Evolutionary conservation across 2,329 filamentous ascomycete genomes (phyloP), one percentile per base, ranked within the genome.

Genomic region (Trichoderma sp.): DNA sequence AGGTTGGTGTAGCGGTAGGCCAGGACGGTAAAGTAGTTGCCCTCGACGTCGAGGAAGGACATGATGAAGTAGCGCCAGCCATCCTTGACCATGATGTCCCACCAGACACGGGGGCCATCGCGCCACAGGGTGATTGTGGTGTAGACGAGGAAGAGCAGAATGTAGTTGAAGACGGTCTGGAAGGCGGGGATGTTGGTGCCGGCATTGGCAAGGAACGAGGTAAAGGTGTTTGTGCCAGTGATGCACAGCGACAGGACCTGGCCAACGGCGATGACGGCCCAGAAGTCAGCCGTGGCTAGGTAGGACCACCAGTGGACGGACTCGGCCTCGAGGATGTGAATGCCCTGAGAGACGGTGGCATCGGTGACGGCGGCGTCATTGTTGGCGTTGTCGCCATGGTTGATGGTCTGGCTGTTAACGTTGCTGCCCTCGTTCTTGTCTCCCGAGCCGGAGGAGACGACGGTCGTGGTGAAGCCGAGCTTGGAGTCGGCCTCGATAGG

Each of bases 21-120:
- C 64, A 98, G 87, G 65, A 99, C 95, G 77, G 95, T 95, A 80
- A 98, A 98, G 85, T 98, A 99, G 84, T 99, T 99, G 73, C 96
- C 96, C 83, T 98, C 89, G 64, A 98, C 95, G 79, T 99, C 96
- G 76, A 96, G 88, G 82, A 98, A 98, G 67, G 93, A 90, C 73
- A 99, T 89, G 81, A 98, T 93, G 77, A 97, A 88, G 84, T 97
- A 98, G 83, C 94, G 94, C 96, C 95, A 98, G 72, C 94, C 93
- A 79, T 97, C 91, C 73, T 86, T 87, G 67, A 84, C 79, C 15
- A 94, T 78, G 70, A 97, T 80, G 63, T 84, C 83, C 61, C 83
- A 79, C 87, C 92, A 97, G 76, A 88, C 88, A 77, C 88, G 90
- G 76, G 90, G 86, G 5, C 96, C 95, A 79, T 97, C 93, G 75